Percentiles rank a stretch among this genome's conserved stretches.
phyloP scores from a whole-genome alignment of 1,284 basidiomycete species.

The Lentinula novae-zelandiae region DNA sequence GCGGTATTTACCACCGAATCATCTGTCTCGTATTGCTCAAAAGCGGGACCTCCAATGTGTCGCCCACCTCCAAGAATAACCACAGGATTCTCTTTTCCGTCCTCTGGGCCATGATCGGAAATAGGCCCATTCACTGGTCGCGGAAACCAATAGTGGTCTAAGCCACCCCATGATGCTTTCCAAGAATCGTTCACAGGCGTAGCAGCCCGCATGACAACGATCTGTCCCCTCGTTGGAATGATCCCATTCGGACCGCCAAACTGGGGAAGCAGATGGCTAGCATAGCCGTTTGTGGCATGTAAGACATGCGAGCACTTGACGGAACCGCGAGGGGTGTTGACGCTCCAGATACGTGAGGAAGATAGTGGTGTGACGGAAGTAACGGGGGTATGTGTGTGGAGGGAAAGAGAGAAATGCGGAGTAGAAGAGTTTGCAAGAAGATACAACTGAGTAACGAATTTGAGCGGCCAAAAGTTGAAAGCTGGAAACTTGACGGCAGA shows the following conservation, averaged over 20 bases:
- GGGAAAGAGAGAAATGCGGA: constrained; percentile 35
- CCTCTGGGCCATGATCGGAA: background rate
- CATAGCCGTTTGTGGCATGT: constrained; percentile 81
- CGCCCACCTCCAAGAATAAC: constrained; percentile 76
- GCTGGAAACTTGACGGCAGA: constrained; percentile 46
- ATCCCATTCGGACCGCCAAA: constrained; percentile 44
- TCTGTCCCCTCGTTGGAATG: constrained; percentile 72
- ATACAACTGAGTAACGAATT: constrained; percentile 67
- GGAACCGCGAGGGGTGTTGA: constrained; percentile 58
- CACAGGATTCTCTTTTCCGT: constrained; percentile 36
- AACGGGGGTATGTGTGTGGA: constrained; percentile 73
- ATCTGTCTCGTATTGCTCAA: constrained; percentile 56
- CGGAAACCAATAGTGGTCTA: constrained; percentile 73
- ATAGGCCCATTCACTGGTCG: constrained; percentile 41
- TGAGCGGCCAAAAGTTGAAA: constrained; percentile 75
- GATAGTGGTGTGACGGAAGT: constrained; percentile 33
- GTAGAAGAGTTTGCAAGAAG: constrained; percentile 33
- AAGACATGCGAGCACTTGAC: constrained; percentile 59
- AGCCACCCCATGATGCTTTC: constrained; percentile 49
- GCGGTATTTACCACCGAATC: constrained; percentile 51
- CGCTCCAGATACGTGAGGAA: constrained; percentile 32
- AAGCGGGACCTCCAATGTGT: constrained; percentile 36
- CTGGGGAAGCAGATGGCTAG: constrained; percentile 61
- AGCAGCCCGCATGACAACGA: constrained; percentile 58
- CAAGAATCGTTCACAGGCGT: constrained; percentile 37